phyloP scores from a whole-genome alignment of 768 basidiomycete genomes.

The Leccinum sublutescens region DNA sequence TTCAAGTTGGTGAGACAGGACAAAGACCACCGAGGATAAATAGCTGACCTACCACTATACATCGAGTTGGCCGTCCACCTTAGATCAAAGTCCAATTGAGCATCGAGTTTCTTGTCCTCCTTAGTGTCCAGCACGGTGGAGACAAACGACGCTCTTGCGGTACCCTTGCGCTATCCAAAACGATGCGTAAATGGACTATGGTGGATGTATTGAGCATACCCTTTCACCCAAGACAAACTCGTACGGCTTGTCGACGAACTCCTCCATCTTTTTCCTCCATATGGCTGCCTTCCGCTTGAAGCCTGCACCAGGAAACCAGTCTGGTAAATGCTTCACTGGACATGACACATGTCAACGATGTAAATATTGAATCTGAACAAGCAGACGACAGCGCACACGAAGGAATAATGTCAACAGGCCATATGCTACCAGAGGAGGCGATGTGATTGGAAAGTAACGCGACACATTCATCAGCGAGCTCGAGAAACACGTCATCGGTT shows the following conservation, averaged over 20 bases:
- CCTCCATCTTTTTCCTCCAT: slow-evolving; percentile 66
- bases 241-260: slow-evolving; percentile 64
- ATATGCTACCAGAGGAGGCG: slow-evolving; percentile 42
- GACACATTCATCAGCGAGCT: slow-evolving; percentile 43
- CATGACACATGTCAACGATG: slow-evolving; percentile 1
- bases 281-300: slow-evolving; percentile 58
- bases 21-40: not conserved
- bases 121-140: slow-evolving; percentile 50
- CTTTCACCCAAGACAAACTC: slow-evolving; percentile 55
- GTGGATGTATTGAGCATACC: slow-evolving; percentile 34
- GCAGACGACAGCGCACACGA: slow-evolving; percentile 23
- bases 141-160: slow-evolving; percentile 40
- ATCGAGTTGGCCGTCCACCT: slow-evolving; percentile 86
- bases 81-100: slow-evolving; percentile 59
- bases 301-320: slow-evolving; percentile 65
- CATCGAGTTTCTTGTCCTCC: slow-evolving; percentile 8
- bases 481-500: slow-evolving; percentile 41
- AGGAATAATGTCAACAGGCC: slow-evolving; percentile 42
- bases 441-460: slow-evolving; percentile 43
- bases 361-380: no score
- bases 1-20: not conserved
- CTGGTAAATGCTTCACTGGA: slow-evolving; percentile 53
- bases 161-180: slow-evolving; percentile 34
- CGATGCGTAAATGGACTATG: not conserved
- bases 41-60: slow-evolving; percentile 46